Evolutionary conservation across 1,139 yeast species (phyloP).

Genomic region (Hemisphaericaspora xylofermentans): DNA sequence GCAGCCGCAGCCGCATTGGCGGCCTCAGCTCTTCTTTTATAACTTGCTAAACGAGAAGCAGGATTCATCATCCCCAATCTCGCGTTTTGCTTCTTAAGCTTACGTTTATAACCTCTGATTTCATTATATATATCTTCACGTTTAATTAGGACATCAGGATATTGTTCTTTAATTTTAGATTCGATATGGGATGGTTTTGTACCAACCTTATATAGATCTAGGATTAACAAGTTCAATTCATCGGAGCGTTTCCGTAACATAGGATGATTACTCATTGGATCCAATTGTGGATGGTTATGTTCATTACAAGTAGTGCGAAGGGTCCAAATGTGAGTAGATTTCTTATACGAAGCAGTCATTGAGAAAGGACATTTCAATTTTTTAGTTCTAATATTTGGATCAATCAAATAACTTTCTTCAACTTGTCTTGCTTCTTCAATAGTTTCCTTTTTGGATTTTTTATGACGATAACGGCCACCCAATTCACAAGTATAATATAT

Average conservation of each 20-base stretch:
- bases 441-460: conserved; percentile 36
- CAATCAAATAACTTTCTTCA: conserved; percentile 40
- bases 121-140: conserved; percentile 60
- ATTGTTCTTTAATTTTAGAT: conserved; percentile 51
- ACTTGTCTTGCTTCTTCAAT: conserved; percentile 26
- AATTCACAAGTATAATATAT: conserved; percentile 62
- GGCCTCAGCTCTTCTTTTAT: conserved; percentile 14
- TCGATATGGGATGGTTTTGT: conserved; percentile 61
- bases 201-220: conserved; percentile 54
- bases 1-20: conserved; percentile 16
- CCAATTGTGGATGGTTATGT: conserved; percentile 60
- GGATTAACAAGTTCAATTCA: conserved; percentile 52
- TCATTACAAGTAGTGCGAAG: conserved; percentile 55
- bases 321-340: conserved; percentile 51
- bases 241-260: conserved; percentile 56
- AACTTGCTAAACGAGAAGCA: conserved; percentile 21
- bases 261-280: conserved; percentile 56
- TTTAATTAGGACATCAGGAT: conserved; percentile 55
- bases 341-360: conserved; percentile 56
- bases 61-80: conserved; percentile 21
- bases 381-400: conserved; percentile 49
- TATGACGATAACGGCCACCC: conserved; percentile 58
- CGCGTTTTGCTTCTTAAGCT: conserved; percentile 42
- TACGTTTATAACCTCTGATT: conserved; percentile 57
- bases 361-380: conserved; percentile 58